Conservation (phyloP, 306 rosid species). For the Sicyos edulis region DNA sequence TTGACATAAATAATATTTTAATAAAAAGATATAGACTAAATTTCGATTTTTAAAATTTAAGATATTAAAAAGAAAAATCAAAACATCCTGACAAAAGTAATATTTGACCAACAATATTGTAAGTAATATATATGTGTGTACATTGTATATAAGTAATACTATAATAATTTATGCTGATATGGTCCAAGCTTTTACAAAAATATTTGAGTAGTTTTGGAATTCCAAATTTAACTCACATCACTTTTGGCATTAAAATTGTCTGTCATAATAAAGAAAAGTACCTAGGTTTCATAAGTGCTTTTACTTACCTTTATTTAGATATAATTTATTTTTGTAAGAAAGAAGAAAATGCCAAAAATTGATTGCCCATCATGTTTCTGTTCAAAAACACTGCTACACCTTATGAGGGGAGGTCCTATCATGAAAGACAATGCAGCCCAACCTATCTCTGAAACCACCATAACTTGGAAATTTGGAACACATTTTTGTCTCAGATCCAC, state of each 20-base stretch:
- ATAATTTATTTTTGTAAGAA: not conserved
- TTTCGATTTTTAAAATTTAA: no score
- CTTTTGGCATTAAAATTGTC: not conserved
- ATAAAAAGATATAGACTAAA: no score
- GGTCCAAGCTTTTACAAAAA: no score
- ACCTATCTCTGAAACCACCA: slow-evolving; percentile 8
- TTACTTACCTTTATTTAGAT: not conserved
- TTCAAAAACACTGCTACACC: not conserved
- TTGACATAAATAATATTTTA: no score
- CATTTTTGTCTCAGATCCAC: slow-evolving; percentile 23
- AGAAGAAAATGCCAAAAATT: not conserved
- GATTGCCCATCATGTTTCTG: not conserved
- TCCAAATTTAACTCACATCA: not conserved
- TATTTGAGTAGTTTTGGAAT: not conserved
- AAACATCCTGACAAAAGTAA: no score
- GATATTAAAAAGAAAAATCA: no score
- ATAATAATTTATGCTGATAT: no score
- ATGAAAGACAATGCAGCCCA: slow-evolving; percentile 1
- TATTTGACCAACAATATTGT: no score
- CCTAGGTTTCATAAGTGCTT: not conserved
- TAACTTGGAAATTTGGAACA: slow-evolving; percentile 22
- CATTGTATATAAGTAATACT: no score
- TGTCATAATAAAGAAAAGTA: not conserved
- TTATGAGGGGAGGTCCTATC: slow-evolving; percentile 23
- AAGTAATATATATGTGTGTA: no score